These are phyloP conservation scores for Bruguiera gymnorhiza DNA, from an alignment of 345 rosid genomes.

Conservation along the genomic window DNA sequence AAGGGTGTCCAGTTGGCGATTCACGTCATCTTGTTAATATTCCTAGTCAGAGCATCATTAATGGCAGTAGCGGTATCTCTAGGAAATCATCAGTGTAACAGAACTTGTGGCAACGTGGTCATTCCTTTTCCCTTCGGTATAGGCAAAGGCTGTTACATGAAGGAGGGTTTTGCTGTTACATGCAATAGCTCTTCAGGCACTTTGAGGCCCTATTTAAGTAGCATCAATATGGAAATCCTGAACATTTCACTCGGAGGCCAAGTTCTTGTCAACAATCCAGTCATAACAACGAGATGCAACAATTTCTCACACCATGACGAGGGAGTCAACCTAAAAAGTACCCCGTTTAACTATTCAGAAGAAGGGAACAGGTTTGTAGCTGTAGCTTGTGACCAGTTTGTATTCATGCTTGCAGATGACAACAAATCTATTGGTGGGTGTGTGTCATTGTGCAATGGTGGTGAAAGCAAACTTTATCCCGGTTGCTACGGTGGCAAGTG, in stretches of 20 bases:
- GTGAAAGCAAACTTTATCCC: background rate
- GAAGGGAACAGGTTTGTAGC: no score
- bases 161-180: background rate
- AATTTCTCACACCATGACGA: background rate
- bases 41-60: no score
- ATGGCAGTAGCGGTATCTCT: no score
- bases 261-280: background rate
- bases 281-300: slow-evolving; percentile 8
- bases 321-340: no score
- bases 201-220: background rate
- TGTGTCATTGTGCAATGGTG: background rate
- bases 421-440: slow-evolving; percentile 4
- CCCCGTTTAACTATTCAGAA: no score
- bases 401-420: background rate
- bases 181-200: background rate
- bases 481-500: background rate
- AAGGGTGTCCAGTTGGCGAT: no score
- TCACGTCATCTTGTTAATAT: no score
- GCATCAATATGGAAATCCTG: slow-evolving; percentile 4
- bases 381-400: no score
- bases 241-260: background rate
- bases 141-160: background rate
- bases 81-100: no score
- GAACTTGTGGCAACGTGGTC: slow-evolving; percentile 1
- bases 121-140: slow-evolving; percentile 10